These are phyloP conservation scores for Aspergillus pseudonomiae DNA, from an alignment of 2,329 filamentous ascomycete species.

Conservation along the genomic window DNA sequence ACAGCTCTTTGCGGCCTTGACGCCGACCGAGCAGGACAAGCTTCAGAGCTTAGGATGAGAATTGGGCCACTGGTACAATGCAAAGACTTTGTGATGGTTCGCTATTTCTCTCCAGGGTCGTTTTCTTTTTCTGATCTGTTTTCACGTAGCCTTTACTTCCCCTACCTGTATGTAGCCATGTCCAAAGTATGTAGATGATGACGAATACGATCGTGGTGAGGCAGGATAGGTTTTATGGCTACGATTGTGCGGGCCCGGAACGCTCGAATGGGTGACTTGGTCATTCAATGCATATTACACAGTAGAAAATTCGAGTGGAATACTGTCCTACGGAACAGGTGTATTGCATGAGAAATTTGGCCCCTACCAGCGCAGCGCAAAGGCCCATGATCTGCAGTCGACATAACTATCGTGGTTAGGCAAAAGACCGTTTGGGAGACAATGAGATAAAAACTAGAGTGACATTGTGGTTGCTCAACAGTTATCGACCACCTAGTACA, in stretches of 20 bases:
- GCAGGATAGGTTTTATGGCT: background rate
- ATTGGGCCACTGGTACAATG: background rate
- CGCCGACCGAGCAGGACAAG: conserved; percentile 52
- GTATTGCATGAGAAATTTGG: background rate
- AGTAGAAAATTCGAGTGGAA: background rate
- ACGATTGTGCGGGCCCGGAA: background rate
- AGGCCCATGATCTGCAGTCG: background rate
- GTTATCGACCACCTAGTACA: background rate
- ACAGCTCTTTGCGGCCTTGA: conserved; percentile 58
- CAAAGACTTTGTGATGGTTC: background rate
- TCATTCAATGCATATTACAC: background rate
- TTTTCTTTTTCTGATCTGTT: background rate
- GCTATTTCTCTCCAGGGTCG: background rate
- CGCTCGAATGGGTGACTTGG: background rate
- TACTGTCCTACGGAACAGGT: background rate
- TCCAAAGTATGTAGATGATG: background rate
- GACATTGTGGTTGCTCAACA: background rate
- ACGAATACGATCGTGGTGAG: background rate
- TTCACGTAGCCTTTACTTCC: background rate
- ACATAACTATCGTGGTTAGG: background rate
- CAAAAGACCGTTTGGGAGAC: background rate
- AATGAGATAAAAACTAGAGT: background rate
- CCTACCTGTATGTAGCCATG: background rate
- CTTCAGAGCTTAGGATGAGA: conserved; percentile 36
- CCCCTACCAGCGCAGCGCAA: background rate